A percentile compares a stretch with the other conserved stretches of the same genome.
These are phyloP conservation scores for Hansenula sp. DNA, from an alignment of 1,139 yeast genomes.

Conservation along the genomic window DNA sequence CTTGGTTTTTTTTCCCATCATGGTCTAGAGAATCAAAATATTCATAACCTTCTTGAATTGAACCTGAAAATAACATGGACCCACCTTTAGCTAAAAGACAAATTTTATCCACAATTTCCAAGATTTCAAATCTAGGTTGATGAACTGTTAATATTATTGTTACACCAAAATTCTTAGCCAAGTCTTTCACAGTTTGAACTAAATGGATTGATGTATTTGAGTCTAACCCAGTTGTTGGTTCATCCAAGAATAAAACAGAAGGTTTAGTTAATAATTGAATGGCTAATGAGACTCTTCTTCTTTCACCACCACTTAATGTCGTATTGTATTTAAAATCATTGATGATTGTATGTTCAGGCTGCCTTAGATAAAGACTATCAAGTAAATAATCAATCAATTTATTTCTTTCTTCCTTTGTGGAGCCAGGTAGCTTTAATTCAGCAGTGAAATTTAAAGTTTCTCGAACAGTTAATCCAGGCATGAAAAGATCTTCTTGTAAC, in stretches of 20 bases:
- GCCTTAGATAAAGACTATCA: slow-evolving; percentile 55
- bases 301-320: slow-evolving; percentile 59
- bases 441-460: slow-evolving; percentile 70
- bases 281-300: slow-evolving; percentile 67
- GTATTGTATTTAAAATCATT: slow-evolving; percentile 28
- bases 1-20: slow-evolving; percentile 31
- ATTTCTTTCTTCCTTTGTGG: slow-evolving; percentile 38
- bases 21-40: slow-evolving; percentile 42
- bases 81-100: slow-evolving; percentile 69
- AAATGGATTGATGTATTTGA: slow-evolving; percentile 68
- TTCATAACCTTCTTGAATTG: slow-evolving; percentile 36
- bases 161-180: slow-evolving; percentile 56
- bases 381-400: slow-evolving; percentile 53
- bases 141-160: slow-evolving; percentile 75
- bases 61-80: slow-evolving; percentile 55
- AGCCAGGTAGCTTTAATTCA: slow-evolving; percentile 48
- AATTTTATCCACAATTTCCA: slow-evolving; percentile 58
- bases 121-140: slow-evolving; percentile 80
- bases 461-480: slow-evolving; percentile 63
- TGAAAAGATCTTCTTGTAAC: slow-evolving; percentile 65
- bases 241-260: slow-evolving; percentile 69
- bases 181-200: slow-evolving; percentile 55
- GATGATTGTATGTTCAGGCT: slow-evolving; percentile 54
- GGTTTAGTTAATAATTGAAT: slow-evolving; percentile 72
- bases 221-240: slow-evolving; percentile 83